These are phyloP conservation scores for Letharia lupina DNA, from an alignment of 495 filamentous ascomycete genomes.

Conservation along the genomic window DNA sequence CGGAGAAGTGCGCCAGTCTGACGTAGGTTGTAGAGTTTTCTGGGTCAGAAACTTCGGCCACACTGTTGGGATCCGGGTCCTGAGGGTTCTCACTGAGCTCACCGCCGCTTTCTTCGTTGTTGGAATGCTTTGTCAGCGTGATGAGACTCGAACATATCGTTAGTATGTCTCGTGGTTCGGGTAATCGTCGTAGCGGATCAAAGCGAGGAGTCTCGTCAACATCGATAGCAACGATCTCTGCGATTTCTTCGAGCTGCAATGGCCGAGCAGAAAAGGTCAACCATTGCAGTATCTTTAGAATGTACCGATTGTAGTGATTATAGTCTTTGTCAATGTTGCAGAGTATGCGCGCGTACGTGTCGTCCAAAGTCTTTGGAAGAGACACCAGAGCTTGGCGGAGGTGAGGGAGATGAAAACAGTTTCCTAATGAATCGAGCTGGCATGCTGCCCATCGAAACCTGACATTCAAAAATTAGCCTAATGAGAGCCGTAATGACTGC, in stretches of 20 bases:
- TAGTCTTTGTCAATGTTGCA: conserved; percentile 24
- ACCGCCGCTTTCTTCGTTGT: not conserved
- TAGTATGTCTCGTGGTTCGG: conserved; percentile 16
- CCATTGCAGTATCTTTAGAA: conserved; percentile 29
- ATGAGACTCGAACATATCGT: conserved; percentile 23
- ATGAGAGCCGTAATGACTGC: conserved; percentile 7
- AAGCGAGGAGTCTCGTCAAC: conserved; percentile 1
- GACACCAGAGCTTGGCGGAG: conserved; percentile 29
- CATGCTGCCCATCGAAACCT: conserved; percentile 40
- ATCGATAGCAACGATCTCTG: conserved; percentile 24
- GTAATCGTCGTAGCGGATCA: conserved; percentile 11
- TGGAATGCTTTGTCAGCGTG: not conserved
- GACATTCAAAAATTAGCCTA: conserved; percentile 8
- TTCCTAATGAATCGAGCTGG: conserved; percentile 34
- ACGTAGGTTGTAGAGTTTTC: not conserved
- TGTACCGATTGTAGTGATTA: conserved; percentile 10
- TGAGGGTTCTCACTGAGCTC: not conserved
- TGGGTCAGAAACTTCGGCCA: not conserved
- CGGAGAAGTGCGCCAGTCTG: conserved; percentile 7
- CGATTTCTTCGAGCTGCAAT: conserved; percentile 26
- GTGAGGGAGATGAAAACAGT: conserved; percentile 24
- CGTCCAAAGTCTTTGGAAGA: conserved; percentile 32
- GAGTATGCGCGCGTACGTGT: conserved; percentile 34
- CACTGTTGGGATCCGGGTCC: not conserved
- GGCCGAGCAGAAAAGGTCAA: conserved; percentile 26